These are phyloP conservation scores for Suillus ampliporus DNA, from an alignment of 768 basidiomycete genomes.

Conservation along the genomic window DNA sequence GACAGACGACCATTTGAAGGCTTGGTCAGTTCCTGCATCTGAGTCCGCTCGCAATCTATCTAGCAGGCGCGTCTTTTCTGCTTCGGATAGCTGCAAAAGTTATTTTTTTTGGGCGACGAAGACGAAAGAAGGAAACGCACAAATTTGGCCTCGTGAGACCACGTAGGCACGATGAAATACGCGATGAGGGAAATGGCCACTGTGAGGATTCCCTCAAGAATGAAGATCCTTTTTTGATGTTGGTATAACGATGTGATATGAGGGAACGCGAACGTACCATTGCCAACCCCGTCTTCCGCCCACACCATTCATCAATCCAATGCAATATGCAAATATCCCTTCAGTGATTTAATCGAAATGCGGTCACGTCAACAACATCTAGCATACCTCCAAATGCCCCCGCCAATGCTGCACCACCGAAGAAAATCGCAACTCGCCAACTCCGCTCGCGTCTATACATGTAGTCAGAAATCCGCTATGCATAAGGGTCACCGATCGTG, in stretches of 20 bases:
- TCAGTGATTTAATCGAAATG: not conserved
- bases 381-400: slow-evolving; percentile 65
- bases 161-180: slow-evolving; percentile 62
- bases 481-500: not conserved
- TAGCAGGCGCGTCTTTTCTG: slow-evolving; percentile 55
- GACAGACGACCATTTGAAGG: slow-evolving; percentile 63
- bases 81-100: slow-evolving; percentile 50
- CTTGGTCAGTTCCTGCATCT: slow-evolving; percentile 57
- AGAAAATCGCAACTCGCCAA: slow-evolving; percentile 66
- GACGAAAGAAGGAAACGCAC: slow-evolving; percentile 37
- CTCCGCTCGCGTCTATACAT: slow-evolving; percentile 56
- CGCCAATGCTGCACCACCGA: slow-evolving; percentile 64
- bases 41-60: slow-evolving; percentile 56
- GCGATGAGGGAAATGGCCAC: slow-evolving; percentile 50
- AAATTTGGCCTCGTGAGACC: slow-evolving; percentile 62
- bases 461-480: not conserved
- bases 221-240: slow-evolving; percentile 55
- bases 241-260: not conserved
- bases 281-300: slow-evolving; percentile 67
- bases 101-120: not conserved
- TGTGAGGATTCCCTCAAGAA: slow-evolving; percentile 60
- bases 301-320: slow-evolving; percentile 65
- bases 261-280: slow-evolving; percentile 43
- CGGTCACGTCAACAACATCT: not conserved
- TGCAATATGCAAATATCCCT: slow-evolving; percentile 63